Evolutionary conservation across 2,329 filamentous ascomycete genomes (phyloP), one percentile per base, ranked within the genome.

Genomic region (Paecilomyces dactylethromorphus): DNA sequence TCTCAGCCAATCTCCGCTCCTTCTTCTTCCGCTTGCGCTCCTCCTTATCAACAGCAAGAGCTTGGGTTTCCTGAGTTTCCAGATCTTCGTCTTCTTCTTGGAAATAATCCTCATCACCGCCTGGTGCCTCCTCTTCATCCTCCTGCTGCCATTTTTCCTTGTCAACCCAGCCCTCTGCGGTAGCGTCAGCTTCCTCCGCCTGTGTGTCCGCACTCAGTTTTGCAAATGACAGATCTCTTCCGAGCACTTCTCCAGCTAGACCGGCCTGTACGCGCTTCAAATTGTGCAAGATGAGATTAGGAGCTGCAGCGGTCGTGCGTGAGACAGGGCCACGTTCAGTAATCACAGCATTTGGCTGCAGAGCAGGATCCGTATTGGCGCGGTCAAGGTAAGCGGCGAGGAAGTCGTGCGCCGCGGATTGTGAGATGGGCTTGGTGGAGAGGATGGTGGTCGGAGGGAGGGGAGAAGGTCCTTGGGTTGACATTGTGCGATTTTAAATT

Each of bases 21-120:
- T 83, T 84, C 78, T 86, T 86, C 60, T 75, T 77, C 63, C 75
- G 75, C 71, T 82, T 84, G 61, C 81, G 76, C 57, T 81, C 79
- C 62, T 81, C 81, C 68, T 81, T 82, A 62, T 82, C 79, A 54
- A 77, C 62, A 54, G 65, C 71, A 54, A 15, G 13, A n/a, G n/a
- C 35, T 2, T 33, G 32, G 3, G 32, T 2, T 10, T 45, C 35
- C 35, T 74, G 76, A 61, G 74, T 71, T 32, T 72, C 68, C 31
- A 69, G 71, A 58, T 73, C 73, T 49, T 71, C 69, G 51, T 68
- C 64, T 10, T 69, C 72, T 58, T 72, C 70, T 61, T 68, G 68
- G 51, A 68, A 69, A 26, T 26, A 3, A 5, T 26, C 24, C 24
- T 26, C 24, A 68, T 75, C 77, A 58, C 60, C 63, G 55, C 66